Base-by-base conservation (phyloP, 2,329 filamentous ascomycete genomes). In the Botryotinia globosa region DNA sequence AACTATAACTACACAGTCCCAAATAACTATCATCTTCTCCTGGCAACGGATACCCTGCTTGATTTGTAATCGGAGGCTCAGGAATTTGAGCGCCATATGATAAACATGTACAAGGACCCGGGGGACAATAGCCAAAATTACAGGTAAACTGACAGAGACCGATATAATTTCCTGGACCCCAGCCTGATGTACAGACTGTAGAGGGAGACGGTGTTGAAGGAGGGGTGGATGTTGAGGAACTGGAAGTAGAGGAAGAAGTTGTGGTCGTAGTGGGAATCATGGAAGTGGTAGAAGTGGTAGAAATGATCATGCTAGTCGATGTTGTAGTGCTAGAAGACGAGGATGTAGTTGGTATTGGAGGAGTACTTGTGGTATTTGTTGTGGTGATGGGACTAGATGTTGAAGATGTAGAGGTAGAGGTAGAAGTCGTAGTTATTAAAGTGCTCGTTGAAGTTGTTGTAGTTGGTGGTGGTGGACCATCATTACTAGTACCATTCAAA, bases 1-100 rank as follows among this genome's bases (percentile, higher is more conserved):
- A 85, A 14, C 83, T 80, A 74, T 81, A 86, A 73, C 82, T 84
- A 74, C 85, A 86, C 22, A 86, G 80, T 0, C 83, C 84, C 56
- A 81, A 74, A 74, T 85, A 86, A 3, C 79, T 78, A 6, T 81
- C 80, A 48, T 79, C 77, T 48, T 80, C 75, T 2, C 81, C 81
- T 1, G 77, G 71, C 3, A 80, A 67, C 5, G 83, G 82, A 61
- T 81, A 82, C 0, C 83, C 82, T 8, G 79, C 61, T 1, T 76
- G 75, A 0, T 80, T 80, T 32, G 78, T 81, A 18, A 72, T 67
- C 10, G 78, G 75, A 16, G 75, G 76, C 7, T 75, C 68, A 10
- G 75, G 69, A 3, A 71, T 74, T 20, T 71, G 67, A 25, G 76
- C 25, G 5, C 51, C 77, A 12, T 71, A 75, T 22, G 71, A 72